Conservation (phyloP, 108 stramenopile species). For the Thalassiosira profunda region DNA sequence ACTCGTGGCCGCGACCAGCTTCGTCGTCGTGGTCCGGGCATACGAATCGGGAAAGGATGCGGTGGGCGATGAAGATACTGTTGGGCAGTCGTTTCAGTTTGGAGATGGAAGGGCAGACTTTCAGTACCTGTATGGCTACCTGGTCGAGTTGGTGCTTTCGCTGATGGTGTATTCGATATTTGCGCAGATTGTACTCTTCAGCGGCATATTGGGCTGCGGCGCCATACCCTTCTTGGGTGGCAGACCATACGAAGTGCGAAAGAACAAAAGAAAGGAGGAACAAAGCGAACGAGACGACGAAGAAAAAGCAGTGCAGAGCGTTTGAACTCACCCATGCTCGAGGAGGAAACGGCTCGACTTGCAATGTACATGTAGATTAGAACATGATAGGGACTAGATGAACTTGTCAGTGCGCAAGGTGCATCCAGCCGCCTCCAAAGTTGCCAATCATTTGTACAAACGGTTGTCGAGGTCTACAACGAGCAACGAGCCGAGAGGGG, state of each 20-base stretch:
- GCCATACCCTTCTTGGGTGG: slow-evolving; percentile 67
- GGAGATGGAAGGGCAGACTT: slow-evolving; percentile 29
- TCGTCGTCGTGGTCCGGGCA: slow-evolving; percentile 62
- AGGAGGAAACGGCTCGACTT: no score
- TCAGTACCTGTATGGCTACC: slow-evolving; percentile 69
- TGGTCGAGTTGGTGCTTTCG: slow-evolving; percentile 66
- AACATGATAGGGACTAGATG: no score
- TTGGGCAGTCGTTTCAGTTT: neutral
- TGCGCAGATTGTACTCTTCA: slow-evolving; percentile 67
- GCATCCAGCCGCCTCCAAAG: no score
- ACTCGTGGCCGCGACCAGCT: slow-evolving; percentile 46
- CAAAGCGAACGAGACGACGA: no score
- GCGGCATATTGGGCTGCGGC: slow-evolving; percentile 69
- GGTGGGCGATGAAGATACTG: slow-evolving; percentile 10
- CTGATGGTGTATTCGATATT: slow-evolving; percentile 78
- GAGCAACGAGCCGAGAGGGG: no score
- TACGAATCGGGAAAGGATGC: slow-evolving; percentile 34
- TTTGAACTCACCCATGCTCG: no score
- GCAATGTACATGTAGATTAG: no score
- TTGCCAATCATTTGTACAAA: no score
- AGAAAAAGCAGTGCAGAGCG: no score
- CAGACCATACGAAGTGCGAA: slow-evolving; percentile 53
- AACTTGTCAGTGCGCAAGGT: no score
- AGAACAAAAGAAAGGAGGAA: no score
- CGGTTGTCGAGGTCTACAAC: no score